Base-by-base conservation (phyloP, 257 asterid species). In the Haberlea rhodopensis region DNA sequence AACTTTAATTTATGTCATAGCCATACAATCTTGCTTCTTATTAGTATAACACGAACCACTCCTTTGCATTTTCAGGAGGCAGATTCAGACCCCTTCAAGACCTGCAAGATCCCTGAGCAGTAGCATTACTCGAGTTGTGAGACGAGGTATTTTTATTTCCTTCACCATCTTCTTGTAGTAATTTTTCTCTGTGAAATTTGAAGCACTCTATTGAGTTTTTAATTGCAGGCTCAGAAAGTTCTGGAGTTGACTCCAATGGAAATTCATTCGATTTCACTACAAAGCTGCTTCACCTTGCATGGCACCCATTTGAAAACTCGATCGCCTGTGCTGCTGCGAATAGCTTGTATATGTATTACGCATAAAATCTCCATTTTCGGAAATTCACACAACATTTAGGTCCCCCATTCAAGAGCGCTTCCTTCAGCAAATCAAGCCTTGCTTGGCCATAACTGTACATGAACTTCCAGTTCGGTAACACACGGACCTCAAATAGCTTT, bases 301-400 rank as follows among this genome's bases (percentile, higher is more conserved):
- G 95, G 95, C 95, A 87, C 79, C 95, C 95, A 68, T 74, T 84
- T 6, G 95, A 83, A 71, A 85, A 87, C 79, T 79, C 90, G 27
- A 81, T 87, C 25, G 95, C 95, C n/a, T 87, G 95, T 78, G 95
- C 94, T 46, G 94, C 94, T 32, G 94, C 95, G 61, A 87, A 87
- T 70, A 87, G 95, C 82, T 76, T 87, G 82, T 87, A 87, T 49
- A 87, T 87, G 95, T 87, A 87, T 79, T 81, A 87, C 31, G 94
- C 95, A 58, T 87, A 70, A 79, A 60, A 55, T 51, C 62, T 45
- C 66, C 11, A 28, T 31, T 27, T 37, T 71, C 57, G 60, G 62
- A 66, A 62, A 71, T 3, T 31, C 46, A 68, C 66, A 58, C 49
- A 61, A 67, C 85, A 69, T 71, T 77, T 76, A n/a, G 77, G 78